These are phyloP conservation scores for Naganishia liquefaciens DNA, from an alignment of 1,284 basidiomycete genomes.

Conservation along the genomic window DNA sequence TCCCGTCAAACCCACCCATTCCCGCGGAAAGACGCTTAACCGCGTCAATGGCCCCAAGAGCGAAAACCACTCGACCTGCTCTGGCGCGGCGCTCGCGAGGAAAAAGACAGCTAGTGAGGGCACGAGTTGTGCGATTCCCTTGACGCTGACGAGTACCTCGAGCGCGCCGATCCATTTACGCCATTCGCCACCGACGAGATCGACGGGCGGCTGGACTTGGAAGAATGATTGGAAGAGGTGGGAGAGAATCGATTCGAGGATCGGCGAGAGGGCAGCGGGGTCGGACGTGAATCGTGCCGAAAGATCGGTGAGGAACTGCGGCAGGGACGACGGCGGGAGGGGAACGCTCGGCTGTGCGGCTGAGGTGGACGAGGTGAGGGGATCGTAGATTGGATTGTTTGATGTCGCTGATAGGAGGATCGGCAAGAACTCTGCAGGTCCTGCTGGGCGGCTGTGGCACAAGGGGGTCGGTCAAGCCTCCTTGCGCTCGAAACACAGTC, in stretches of 20 bases:
- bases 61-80: constrained; percentile 60
- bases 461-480: neutral
- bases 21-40: constrained; percentile 76
- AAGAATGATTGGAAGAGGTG: constrained; percentile 54
- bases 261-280: constrained; percentile 53
- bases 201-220: constrained; percentile 46
- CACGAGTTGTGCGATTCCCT: constrained; percentile 73
- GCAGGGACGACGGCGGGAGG: constrained; percentile 6
- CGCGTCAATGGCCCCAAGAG: constrained; percentile 79
- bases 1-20: constrained; percentile 84
- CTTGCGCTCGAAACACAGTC: neutral
- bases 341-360: constrained; percentile 12
- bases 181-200: constrained; percentile 64
- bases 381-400: constrained; percentile 17
- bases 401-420: constrained; percentile 66
- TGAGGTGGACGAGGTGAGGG: constrained; percentile 25
- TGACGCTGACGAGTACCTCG: constrained; percentile 75
- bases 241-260: constrained; percentile 55
- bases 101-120: constrained; percentile 52
- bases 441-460: constrained; percentile 65
- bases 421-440: constrained; percentile 72
- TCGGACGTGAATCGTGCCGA: constrained; percentile 51
- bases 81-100: constrained; percentile 46
- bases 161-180: constrained; percentile 80
- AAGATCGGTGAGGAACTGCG: constrained; percentile 56